Conservation (phyloP, 1,284 basidiomycete species). For the Ganoderma lucidum region DNA sequence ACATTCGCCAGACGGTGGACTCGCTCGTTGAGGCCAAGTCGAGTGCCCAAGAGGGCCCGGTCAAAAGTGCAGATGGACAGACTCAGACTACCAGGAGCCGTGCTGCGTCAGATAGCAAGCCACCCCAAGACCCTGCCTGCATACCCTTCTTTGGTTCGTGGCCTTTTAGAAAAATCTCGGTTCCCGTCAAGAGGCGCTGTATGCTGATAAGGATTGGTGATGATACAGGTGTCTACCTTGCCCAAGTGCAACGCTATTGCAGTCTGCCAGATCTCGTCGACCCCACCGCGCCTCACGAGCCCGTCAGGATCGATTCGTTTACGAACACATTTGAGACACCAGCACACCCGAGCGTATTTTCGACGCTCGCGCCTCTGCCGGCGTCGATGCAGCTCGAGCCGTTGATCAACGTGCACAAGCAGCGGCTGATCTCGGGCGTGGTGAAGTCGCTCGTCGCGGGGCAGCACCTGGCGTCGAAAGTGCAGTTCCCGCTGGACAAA, state of each 20-base stretch:
- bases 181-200: neutral
- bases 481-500: slow-evolving; percentile 75
- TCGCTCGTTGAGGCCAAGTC: slow-evolving; percentile 72
- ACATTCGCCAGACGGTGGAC: slow-evolving; percentile 73
- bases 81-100: slow-evolving; percentile 48
- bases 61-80: slow-evolving; percentile 54
- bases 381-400: slow-evolving; percentile 82
- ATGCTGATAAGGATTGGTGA: slow-evolving; percentile 2
- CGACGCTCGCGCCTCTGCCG: slow-evolving; percentile 73
- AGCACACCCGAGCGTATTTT: slow-evolving; percentile 80
- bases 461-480: slow-evolving; percentile 79
- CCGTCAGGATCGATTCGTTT: slow-evolving; percentile 68
- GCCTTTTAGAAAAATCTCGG: neutral
- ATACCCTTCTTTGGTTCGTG: slow-evolving; percentile 81
- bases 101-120: slow-evolving; percentile 53
- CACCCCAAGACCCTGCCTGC: slow-evolving; percentile 57
- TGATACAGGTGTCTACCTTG: slow-evolving; percentile 74
- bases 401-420: slow-evolving; percentile 89
- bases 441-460: slow-evolving; percentile 82
- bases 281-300: slow-evolving; percentile 77
- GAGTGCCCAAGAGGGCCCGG: slow-evolving; percentile 56
- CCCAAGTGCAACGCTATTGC: slow-evolving; percentile 72
- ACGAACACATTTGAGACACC: slow-evolving; percentile 71
- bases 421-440: slow-evolving; percentile 79
- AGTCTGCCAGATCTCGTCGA: slow-evolving; percentile 84